Evolutionary conservation across 306 rosid species (phyloP).

Genomic region (Hippophae tibetana): DNA sequence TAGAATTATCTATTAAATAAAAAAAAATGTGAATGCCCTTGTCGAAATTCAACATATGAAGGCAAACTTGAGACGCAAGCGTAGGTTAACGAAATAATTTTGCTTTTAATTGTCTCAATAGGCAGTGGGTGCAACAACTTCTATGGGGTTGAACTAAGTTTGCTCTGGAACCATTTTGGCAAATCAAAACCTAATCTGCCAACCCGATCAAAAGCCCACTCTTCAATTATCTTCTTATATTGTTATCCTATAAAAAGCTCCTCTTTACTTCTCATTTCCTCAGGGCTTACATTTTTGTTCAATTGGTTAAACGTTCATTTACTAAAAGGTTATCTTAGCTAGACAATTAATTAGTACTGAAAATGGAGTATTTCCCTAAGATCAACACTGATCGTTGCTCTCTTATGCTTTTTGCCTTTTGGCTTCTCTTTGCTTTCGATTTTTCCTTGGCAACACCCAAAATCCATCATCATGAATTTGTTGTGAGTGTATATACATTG

Average conservation of each 20-base stretch:
- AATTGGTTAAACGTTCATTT: background rate
- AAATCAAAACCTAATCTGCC: conserved; percentile 62
- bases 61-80: conserved; percentile 50
- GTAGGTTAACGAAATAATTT: conserved; percentile 18
- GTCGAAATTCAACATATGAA: conserved; percentile 19
- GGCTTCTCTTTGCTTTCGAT: conserved; percentile 47
- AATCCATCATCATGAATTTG: conserved; percentile 60
- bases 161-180: conserved; percentile 14
- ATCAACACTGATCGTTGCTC: conserved; percentile 13
- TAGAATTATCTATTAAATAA: background rate
- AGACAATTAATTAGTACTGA: background rate
- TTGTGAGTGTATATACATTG: conserved; percentile 35
- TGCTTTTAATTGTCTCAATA: conserved; percentile 14
- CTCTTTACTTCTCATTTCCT: conserved; percentile 15
- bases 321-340: background rate
- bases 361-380: conserved; percentile 30
- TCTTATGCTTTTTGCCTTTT: conserved; percentile 27
- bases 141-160: conserved; percentile 44
- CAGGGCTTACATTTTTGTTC: conserved; percentile 7
- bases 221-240: conserved; percentile 12
- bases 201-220: conserved; percentile 29
- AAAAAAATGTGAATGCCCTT: conserved; percentile 4
- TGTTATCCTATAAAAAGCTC: conserved; percentile 30
- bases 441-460: conserved; percentile 41
- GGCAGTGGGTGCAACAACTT: conserved; percentile 90